A percentile compares a stretch with the other conserved stretches of the same genome.
Conservation (phyloP, 177 flowering plant species). For the Vitis hybrid region DNA sequence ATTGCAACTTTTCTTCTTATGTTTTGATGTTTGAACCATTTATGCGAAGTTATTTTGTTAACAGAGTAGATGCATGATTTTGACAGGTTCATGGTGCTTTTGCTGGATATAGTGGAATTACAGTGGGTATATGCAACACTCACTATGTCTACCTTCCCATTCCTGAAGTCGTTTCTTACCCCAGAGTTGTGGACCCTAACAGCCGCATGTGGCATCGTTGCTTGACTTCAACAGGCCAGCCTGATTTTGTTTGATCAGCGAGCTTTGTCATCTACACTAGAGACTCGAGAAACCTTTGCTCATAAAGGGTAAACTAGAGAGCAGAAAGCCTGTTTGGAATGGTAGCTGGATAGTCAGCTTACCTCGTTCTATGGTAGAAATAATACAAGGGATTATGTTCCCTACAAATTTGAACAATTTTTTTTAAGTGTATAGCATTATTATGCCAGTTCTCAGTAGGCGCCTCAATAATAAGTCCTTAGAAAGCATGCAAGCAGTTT, state of each 20-base stretch:
- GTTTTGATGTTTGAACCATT: background rate
- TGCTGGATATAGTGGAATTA: constrained; percentile 89
- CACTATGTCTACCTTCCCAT: constrained; percentile 88
- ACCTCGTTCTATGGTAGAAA: background rate
- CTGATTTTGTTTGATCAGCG: constrained; percentile 54
- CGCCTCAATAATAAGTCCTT: background rate
- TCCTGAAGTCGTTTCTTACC: constrained; percentile 74
- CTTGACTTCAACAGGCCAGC: constrained; percentile 87
- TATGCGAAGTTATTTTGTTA: too few relatives aligned
- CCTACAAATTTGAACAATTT: background rate
- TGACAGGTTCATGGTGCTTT: constrained; percentile 94
- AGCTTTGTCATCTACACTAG: background rate
- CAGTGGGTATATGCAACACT: constrained; percentile 87
- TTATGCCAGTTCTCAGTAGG: background rate
- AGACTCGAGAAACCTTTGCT: background rate
- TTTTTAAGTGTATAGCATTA: constrained; percentile 15
- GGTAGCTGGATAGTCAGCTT: background rate
- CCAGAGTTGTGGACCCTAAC: constrained; percentile 74
- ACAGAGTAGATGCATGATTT: constrained; percentile 8
- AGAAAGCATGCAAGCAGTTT: constrained; percentile 4
- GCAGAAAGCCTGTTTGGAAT: background rate
- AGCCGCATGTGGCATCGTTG: constrained; percentile 98
- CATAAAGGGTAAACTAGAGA: background rate
- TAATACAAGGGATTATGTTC: constrained; percentile 5
- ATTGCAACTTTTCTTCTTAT: background rate